Conservation (phyloP, 2,329 filamentous ascomycete species). For the Kalaharituber pfeilii region DNA sequence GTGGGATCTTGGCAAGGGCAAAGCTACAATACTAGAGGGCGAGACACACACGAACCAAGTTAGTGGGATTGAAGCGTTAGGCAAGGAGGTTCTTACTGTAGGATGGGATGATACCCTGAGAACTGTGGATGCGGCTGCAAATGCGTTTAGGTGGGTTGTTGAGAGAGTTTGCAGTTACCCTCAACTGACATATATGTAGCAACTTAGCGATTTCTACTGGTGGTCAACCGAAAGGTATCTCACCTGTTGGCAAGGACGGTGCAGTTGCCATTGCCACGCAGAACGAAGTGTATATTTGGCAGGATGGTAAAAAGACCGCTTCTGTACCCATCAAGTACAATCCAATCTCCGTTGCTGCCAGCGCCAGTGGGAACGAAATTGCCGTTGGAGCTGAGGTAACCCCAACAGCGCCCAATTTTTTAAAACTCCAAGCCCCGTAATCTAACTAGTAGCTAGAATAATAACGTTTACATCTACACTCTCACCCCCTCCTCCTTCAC, state of each 20-base stretch:
- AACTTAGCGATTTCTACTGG: conserved; percentile 12
- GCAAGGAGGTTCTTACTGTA: conserved; percentile 58
- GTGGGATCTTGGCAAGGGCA: conserved; percentile 61
- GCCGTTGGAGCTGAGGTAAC: not conserved
- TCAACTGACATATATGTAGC: conserved; percentile 1
- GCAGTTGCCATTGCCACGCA: conserved; percentile 42
- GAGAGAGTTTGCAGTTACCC: not conserved
- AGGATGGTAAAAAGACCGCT: conserved; percentile 41
- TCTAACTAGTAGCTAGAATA: too few species aligned
- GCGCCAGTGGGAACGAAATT: conserved; percentile 31
- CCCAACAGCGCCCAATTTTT: too few species aligned
- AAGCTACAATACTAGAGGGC: conserved; percentile 56
- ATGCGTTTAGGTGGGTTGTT: not conserved
- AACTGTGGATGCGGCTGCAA: not conserved
- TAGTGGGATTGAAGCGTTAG: conserved; percentile 46
- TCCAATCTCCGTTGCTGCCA: conserved; percentile 34
- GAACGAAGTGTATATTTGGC: conserved; percentile 34
- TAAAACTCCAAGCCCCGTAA: too few species aligned
- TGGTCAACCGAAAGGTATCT: conserved; percentile 58
- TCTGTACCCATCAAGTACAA: conserved; percentile 43
- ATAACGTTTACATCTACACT: conserved; percentile 57
- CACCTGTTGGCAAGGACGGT: conserved; percentile 34
- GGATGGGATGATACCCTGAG: conserved; percentile 62
- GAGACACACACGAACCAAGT: conserved; percentile 74
- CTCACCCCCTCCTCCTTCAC: conserved; percentile 39